These are phyloP conservation scores for Apiospora sp. DNA, from an alignment of 2,329 filamentous ascomycete species.

Conservation along the genomic window DNA sequence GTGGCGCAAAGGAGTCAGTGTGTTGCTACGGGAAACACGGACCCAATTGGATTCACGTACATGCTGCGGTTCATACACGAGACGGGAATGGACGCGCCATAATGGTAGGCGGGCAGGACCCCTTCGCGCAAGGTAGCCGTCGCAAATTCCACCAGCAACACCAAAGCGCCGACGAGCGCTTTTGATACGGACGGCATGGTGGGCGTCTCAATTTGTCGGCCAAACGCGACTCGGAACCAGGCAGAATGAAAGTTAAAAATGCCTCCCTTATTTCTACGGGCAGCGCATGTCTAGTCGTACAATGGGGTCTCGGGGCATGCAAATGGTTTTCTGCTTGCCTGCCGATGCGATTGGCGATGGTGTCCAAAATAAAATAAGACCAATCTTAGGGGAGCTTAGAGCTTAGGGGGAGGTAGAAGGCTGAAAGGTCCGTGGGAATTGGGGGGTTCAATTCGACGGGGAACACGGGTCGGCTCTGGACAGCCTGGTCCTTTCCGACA, in stretches of 20 bases:
- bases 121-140: slow-evolving; percentile 44
- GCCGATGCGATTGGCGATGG: slow-evolving; percentile 14
- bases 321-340: background rate
- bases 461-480: background rate
- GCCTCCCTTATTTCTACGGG: slow-evolving; percentile 3
- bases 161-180: slow-evolving; percentile 23
- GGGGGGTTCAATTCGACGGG: background rate
- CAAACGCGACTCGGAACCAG: background rate
- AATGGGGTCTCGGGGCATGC: background rate
- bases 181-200: slow-evolving; percentile 2
- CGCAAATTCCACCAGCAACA: slow-evolving; percentile 30
- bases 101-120: slow-evolving; percentile 67
- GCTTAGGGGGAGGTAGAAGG: background rate
- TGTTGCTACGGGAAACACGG: background rate
- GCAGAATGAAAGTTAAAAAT: background rate
- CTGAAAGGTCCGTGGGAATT: slow-evolving; percentile 10
- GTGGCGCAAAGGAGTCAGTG: slow-evolving; percentile 5
- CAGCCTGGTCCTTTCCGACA: background rate
- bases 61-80: slow-evolving; percentile 79
- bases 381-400: background rate
- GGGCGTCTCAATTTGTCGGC: background rate
- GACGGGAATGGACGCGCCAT: slow-evolving; percentile 72
- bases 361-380: background rate
- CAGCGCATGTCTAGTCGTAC: slow-evolving; percentile 5
- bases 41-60: slow-evolving; percentile 54